Conservation (phyloP, 2,329 filamentous ascomycete genomes). For the Cladophialophora immunda region DNA sequence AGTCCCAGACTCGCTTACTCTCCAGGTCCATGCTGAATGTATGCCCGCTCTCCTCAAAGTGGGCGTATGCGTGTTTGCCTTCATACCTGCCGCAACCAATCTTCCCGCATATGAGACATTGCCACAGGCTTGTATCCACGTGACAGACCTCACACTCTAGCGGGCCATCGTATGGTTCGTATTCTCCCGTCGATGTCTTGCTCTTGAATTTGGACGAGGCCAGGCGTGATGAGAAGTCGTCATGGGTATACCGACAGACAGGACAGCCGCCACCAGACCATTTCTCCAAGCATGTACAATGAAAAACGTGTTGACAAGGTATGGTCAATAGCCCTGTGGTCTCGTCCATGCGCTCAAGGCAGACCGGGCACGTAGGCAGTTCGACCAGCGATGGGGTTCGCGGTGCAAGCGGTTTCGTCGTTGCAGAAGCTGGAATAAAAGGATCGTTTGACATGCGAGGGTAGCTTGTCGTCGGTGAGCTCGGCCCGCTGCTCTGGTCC, state of each 20-base stretch:
- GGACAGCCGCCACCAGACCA: slow-evolving; percentile 96
- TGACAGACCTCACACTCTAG: slow-evolving; percentile 80
- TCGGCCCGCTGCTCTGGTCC: slow-evolving; percentile 43
- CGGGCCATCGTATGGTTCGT: slow-evolving; percentile 63
- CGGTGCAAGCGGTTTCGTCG: slow-evolving; percentile 71
- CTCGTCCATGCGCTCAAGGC: slow-evolving; percentile 97
- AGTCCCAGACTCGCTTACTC: slow-evolving; percentile 98
- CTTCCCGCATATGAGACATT: slow-evolving; percentile 91
- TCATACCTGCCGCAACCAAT: slow-evolving; percentile 96
- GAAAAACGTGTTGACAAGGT: slow-evolving; percentile 96
- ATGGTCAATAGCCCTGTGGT: slow-evolving; percentile 95
- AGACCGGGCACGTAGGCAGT: slow-evolving; percentile 94
- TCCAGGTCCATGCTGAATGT: slow-evolving; percentile 91
- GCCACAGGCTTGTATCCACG: slow-evolving; percentile 85
- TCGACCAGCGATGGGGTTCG: slow-evolving; percentile 86
- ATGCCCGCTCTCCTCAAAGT: slow-evolving; percentile 89
- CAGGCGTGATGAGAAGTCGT: slow-evolving; percentile 55
- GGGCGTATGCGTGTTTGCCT: slow-evolving; percentile 88
- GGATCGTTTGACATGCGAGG: slow-evolving; percentile 71
- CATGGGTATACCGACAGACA: slow-evolving; percentile 88
- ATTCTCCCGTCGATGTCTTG: slow-evolving; percentile 46
- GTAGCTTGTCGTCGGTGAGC: slow-evolving; percentile 58
- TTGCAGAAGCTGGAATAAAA: slow-evolving; percentile 64
- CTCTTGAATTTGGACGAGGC: slow-evolving; percentile 37
- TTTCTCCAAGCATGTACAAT: slow-evolving; percentile 93